Conservation (phyloP, 2,329 filamentous ascomycete species). For the Alternaria rosae region DNA sequence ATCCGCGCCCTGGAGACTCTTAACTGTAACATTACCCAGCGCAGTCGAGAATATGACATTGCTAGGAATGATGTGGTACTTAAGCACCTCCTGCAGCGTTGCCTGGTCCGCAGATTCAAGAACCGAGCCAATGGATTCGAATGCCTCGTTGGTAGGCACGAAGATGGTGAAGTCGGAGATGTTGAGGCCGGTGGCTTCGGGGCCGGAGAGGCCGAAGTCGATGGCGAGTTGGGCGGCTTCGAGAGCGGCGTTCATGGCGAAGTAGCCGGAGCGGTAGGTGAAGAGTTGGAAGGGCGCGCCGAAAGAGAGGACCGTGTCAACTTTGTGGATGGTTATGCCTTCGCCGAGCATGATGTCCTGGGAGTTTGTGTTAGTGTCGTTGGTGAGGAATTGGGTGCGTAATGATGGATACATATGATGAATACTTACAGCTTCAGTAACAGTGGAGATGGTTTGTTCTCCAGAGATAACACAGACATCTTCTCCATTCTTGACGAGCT, state of each 20-base stretch:
- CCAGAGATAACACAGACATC: constrained; percentile 61
- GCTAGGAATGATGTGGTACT: constrained; percentile 37
- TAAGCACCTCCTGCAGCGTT: constrained; percentile 33
- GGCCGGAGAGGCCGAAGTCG: constrained; percentile 26
- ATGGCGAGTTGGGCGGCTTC: constrained; percentile 26
- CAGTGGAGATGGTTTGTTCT: constrained; percentile 56
- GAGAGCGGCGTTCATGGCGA: constrained; percentile 28
- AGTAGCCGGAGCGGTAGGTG: constrained; percentile 35
- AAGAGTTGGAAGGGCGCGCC: constrained; percentile 38
- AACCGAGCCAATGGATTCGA: constrained; percentile 62
- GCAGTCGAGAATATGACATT: constrained; percentile 36
- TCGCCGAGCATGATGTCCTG: constrained; percentile 37
- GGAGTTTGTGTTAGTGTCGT: not conserved
- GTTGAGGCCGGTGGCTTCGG: constrained; percentile 28
- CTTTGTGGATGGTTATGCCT: constrained; percentile 37
- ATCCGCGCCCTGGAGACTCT: constrained; percentile 28
- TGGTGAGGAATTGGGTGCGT: not conserved
- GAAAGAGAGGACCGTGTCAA: constrained; percentile 36
- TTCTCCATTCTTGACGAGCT: constrained; percentile 51
- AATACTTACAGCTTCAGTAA: constrained; percentile 56
- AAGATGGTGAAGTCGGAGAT: constrained; percentile 77
- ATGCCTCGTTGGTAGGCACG: constrained; percentile 76
- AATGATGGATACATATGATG: not conserved
- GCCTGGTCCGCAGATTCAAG: constrained; percentile 24
- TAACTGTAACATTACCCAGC: constrained; percentile 34